Evolutionary conservation across 768 basidiomycete genomes (phyloP), one percentile per base, ranked within the genome.

Genomic region (Pleurotus ostreatus): DNA sequence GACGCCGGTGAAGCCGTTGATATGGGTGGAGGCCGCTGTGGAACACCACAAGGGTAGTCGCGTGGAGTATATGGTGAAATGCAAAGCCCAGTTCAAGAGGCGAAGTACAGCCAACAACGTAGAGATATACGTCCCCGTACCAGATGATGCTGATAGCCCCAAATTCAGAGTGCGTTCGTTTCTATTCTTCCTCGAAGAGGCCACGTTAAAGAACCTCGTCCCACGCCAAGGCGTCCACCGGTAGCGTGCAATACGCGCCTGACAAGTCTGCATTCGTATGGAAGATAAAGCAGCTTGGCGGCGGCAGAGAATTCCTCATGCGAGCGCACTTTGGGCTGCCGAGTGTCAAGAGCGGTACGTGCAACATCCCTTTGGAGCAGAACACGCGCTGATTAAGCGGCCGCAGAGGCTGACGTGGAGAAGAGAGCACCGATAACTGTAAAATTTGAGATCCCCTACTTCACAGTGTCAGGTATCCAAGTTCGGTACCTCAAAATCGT

Each of bases 231-330:
- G 92, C 96, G 18, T 88, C 94, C 13, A 95, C 94, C 11, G 97
- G 97, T 2, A 89, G 85, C 20, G 97, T 98, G 2, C 94, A 97
- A 60, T 98, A 99, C 66, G 94, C 90, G 1, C 97, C 96, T 0
- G 97, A 99, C 69, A 98, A 98, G 71, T 93, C 93, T 15, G 94
- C 94, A 2, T 98, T 98, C 65, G 92, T 98, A 1, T 98, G 97
- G 97, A 98, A 98, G 74, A 98, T 99, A 72, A 98, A 98, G 70
- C 93, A 96, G 68, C 81, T 99, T 0, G 95, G 92, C 4, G 97
- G 97, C 4, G 92, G 92, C 38, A 84, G 93, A 39, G 97, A 99
- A 68, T 98, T 95, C 74, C 79, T 98, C 55, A 98, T 98, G 96
- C 82, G 97, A 9, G 97, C 97, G 0, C 97, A 98, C 68, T 98